A percentile compares a stretch with the other conserved stretches of the same genome.
Conservation (phyloP, 352 stramenopile genomes). For the Phytophthora quininea region DNA sequence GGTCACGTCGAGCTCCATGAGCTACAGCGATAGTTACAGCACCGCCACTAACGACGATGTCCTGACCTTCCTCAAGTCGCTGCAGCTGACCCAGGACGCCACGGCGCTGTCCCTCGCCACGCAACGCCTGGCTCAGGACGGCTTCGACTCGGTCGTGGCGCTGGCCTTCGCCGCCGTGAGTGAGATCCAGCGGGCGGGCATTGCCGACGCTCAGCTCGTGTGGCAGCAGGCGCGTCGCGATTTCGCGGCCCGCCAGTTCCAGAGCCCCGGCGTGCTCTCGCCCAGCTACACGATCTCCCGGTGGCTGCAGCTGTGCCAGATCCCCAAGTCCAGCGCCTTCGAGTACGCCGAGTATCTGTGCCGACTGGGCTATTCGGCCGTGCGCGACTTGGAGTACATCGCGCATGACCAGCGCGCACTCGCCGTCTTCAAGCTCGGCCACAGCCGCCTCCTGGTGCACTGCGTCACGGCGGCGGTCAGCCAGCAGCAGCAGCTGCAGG, state of each 20-base stretch:
- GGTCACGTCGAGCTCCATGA: conserved; percentile 2
- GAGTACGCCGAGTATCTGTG: conserved; percentile 66
- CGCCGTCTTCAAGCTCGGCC: conserved; percentile 47
- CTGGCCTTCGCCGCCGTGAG: conserved; percentile 56
- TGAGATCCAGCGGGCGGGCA: conserved; percentile 53
- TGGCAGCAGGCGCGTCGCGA: conserved; percentile 51
- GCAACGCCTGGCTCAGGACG: conserved; percentile 53
- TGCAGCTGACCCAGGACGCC: conserved; percentile 49
- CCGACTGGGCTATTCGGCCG: conserved; percentile 60
- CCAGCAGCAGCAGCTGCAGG: conserved; percentile 30
- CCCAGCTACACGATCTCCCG: conserved; percentile 56
- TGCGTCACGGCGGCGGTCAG: conserved; percentile 42
- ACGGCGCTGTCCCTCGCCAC: conserved; percentile 34
- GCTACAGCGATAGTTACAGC: conserved; percentile 21
- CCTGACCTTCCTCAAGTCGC: conserved; percentile 52
- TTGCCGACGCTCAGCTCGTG: conserved; percentile 58
- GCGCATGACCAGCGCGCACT: conserved; percentile 58
- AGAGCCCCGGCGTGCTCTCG: conserved; percentile 42
- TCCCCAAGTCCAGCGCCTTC: conserved; percentile 49
- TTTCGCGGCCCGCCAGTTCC: conserved; percentile 48
- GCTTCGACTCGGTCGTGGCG: conserved; percentile 64
- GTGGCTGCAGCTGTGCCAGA: conserved; percentile 64
- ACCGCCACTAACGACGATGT: conserved; percentile 37
- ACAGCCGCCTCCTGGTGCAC: conserved; percentile 52
- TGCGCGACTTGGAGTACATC: conserved; percentile 65